Evolutionary conservation across 345 rosid species (phyloP).

Genomic region (Diplotaxis tenuifolia): DNA sequence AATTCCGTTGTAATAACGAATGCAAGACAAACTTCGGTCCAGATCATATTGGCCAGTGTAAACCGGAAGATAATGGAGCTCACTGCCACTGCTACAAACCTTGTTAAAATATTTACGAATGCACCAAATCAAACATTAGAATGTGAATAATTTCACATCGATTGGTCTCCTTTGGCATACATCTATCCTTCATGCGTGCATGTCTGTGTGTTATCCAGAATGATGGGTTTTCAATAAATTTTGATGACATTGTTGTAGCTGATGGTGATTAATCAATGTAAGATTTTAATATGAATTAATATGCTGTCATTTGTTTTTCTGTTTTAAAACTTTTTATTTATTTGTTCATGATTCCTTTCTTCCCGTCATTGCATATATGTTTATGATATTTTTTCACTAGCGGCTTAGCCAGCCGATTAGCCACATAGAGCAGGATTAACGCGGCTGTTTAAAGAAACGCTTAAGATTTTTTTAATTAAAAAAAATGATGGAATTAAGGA

Average conservation of each 20-base stretch:
- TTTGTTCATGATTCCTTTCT: neutral
- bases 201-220: neutral
- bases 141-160: neutral
- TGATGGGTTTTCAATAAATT: neutral
- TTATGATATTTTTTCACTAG: neutral
- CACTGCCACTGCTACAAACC: neutral
- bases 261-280: neutral
- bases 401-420: too few species aligned
- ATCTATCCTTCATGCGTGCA: neutral
- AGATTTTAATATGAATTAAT: neutral
- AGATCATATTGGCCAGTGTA: too few species aligned
- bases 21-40: too few species aligned
- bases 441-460: too few species aligned
- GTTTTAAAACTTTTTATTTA: neutral
- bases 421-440: too few species aligned
- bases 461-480: too few species aligned
- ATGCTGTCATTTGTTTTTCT: neutral
- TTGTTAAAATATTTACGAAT: neutral
- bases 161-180: neutral
- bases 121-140: too few species aligned
- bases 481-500: too few species aligned
- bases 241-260: neutral
- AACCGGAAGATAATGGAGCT: neutral
- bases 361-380: neutral
- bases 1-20: too few species aligned